Evolutionary conservation across 2,329 filamentous ascomycete species (phyloP).

Genomic region (Alternaria sp.): DNA sequence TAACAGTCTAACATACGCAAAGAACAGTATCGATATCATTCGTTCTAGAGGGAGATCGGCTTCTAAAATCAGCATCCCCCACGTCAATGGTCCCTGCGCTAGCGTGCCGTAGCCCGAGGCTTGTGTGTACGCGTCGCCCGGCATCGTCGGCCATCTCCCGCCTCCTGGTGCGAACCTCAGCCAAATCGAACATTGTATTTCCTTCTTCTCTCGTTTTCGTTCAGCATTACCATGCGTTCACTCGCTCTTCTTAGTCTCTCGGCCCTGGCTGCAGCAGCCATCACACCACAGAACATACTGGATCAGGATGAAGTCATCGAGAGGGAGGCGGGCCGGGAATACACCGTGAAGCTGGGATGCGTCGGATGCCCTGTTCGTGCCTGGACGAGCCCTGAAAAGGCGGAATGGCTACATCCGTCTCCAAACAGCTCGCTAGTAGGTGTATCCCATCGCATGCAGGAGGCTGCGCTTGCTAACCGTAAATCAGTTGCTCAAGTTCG

Average conservation of each 20-base stretch:
- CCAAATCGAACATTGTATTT: slow-evolving; percentile 1
- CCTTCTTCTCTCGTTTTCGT: slow-evolving; percentile 5
- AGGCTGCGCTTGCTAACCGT: background rate
- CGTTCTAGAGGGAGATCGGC: background rate
- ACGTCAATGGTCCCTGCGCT: slow-evolving; percentile 21
- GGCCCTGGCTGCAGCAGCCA: slow-evolving; percentile 13
- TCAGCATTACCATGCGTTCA: slow-evolving; percentile 24
- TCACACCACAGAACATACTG: slow-evolving; percentile 5
- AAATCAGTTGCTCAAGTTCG: slow-evolving; percentile 36
- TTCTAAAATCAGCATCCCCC: slow-evolving; percentile 3
- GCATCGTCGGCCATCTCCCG: slow-evolving; percentile 10
- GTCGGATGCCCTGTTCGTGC: slow-evolving; percentile 37
- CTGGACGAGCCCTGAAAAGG: slow-evolving; percentile 9
- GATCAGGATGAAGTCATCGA: background rate
- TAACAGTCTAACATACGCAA: too few species aligned
- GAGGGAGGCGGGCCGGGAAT: slow-evolving; percentile 32
- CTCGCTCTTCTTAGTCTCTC: slow-evolving; percentile 18
- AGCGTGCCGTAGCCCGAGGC: slow-evolving; percentile 22
- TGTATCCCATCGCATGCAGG: background rate
- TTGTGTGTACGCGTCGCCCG: slow-evolving; percentile 13
- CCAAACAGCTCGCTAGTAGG: slow-evolving; percentile 38
- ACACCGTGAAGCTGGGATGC: slow-evolving; percentile 42
- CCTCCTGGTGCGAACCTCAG: slow-evolving; percentile 3
- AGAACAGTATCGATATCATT: background rate
- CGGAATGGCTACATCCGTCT: slow-evolving; percentile 28